A percentile compares a stretch with the other conserved stretches of the same genome.
These are phyloP conservation scores for Sporothrix schenckii DNA, from an alignment of 2,329 filamentous ascomycete species.

Conservation along the genomic window DNA sequence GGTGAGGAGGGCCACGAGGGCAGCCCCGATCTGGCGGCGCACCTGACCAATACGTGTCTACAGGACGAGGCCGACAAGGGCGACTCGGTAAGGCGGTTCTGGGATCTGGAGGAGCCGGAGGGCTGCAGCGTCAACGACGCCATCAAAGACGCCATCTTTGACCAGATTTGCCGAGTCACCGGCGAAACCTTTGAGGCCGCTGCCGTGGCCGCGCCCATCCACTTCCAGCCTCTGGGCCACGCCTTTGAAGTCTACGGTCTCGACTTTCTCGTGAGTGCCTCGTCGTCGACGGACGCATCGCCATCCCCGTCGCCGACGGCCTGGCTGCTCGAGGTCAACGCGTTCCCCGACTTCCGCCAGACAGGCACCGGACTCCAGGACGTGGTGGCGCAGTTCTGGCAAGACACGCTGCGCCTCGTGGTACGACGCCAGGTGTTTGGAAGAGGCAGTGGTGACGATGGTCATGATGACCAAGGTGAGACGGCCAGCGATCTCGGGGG, in stretches of 20 bases:
- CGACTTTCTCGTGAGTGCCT: conserved; percentile 79
- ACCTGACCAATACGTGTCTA: conserved; percentile 94
- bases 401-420: conserved; percentile 68
- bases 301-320: conserved; percentile 50
- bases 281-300: conserved; percentile 29
- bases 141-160: conserved; percentile 68
- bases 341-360: conserved; percentile 94
- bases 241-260: conserved; percentile 91
- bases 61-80: conserved; percentile 65
- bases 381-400: conserved; percentile 76
- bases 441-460: conserved; percentile 33
- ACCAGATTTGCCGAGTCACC: conserved; percentile 73
- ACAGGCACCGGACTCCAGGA: conserved; percentile 74
- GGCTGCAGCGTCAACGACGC: conserved; percentile 47
- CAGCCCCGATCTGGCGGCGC: conserved; percentile 64
- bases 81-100: conserved; percentile 68
- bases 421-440: conserved; percentile 67
- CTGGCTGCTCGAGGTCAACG: conserved; percentile 90
- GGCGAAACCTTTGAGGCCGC: conserved; percentile 85
- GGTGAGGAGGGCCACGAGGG: conserved; percentile 44
- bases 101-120: conserved; percentile 56
- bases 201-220: conserved; percentile 77
- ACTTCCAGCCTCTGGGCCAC: conserved; percentile 88
- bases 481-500: conserved; percentile 35
- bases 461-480: background rate